Conservation (phyloP, 805 yeast genomes). For the Citeromyces matritensis region DNA sequence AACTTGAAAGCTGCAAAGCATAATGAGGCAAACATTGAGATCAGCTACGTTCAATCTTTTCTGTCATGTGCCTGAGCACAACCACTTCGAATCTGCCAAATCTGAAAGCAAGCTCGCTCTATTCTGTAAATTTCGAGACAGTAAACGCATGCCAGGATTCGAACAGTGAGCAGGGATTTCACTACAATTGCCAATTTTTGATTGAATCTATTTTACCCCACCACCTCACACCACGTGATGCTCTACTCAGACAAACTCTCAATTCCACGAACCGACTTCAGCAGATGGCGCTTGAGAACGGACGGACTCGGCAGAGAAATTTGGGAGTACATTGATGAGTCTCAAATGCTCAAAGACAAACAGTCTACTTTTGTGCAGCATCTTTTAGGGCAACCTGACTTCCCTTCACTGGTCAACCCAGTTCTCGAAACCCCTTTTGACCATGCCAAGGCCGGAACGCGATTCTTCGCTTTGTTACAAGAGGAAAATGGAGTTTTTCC, state of each 20-base stretch:
- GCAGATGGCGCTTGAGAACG: conserved; percentile 60
- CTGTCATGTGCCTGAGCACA: too few relatives aligned
- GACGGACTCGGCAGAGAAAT: conserved; percentile 63
- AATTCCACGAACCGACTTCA: conserved; percentile 50
- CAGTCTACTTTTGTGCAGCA: conserved; percentile 46
- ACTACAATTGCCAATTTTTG: too few relatives aligned
- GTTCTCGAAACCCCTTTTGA: conserved; percentile 21
- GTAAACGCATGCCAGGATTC: too few relatives aligned
- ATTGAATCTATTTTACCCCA: too few relatives aligned
- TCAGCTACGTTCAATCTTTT: too few relatives aligned
- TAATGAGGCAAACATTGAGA: too few relatives aligned
- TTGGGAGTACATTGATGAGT: conserved; percentile 53
- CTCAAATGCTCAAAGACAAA: conserved; percentile 22
- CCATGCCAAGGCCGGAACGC: conserved; percentile 62
- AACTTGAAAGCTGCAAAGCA: too few relatives aligned
- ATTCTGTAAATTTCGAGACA: too few relatives aligned
- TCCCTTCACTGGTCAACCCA: conserved; percentile 9
- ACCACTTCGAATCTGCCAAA: too few relatives aligned
- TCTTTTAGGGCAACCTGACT: conserved; percentile 22
- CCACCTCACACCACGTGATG: neutral
- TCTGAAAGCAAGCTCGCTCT: too few relatives aligned
- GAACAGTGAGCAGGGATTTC: too few relatives aligned
- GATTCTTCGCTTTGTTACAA: conserved; percentile 56
- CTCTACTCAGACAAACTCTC: conserved; percentile 59
- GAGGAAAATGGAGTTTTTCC: conserved; percentile 83